Evolutionary conservation across 352 stramenopile species (phyloP).

Genomic region (Globisporangium okanoganense): DNA sequence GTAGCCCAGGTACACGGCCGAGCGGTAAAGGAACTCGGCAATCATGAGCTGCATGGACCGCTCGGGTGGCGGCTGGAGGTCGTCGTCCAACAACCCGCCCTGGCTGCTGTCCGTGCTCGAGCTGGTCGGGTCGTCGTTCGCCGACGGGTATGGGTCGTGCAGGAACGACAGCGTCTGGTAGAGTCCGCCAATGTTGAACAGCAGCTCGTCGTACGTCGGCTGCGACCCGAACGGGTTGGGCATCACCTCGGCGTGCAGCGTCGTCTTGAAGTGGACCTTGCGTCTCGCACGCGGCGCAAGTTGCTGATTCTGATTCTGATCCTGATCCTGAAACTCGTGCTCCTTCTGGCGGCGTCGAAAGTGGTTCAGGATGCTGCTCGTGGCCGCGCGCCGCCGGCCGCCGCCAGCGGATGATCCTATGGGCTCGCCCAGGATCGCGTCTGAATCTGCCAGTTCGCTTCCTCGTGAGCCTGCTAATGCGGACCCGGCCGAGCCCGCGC

Average conservation of each 20-base stretch:
- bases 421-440: background rate
- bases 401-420: background rate
- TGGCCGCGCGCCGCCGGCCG: conserved; percentile 1
- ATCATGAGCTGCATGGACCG: conserved; percentile 76
- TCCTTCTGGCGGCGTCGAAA: conserved; percentile 14
- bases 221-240: conserved; percentile 20
- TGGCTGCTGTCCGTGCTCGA: conserved; percentile 23
- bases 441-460: background rate
- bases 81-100: conserved; percentile 23
- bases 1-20: conserved; percentile 62
- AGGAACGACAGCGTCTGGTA: conserved; percentile 57
- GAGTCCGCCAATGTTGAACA: conserved; percentile 51
- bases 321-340: background rate
- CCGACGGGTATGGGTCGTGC: conserved; percentile 24
- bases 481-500: conserved; percentile 3
- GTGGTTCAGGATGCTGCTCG: conserved; percentile 7
- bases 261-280: conserved; percentile 46
- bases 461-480: conserved; percentile 5
- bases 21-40: conserved; percentile 74
- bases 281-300: conserved; percentile 13
- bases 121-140: conserved; percentile 4
- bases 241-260: conserved; percentile 34
- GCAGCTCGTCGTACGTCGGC: conserved; percentile 53
- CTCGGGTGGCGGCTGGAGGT: conserved; percentile 25
- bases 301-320: background rate